These are phyloP conservation scores for Ocimum tenuiflorum DNA, from an alignment of 257 asterid genomes.

Conservation along the genomic window DNA sequence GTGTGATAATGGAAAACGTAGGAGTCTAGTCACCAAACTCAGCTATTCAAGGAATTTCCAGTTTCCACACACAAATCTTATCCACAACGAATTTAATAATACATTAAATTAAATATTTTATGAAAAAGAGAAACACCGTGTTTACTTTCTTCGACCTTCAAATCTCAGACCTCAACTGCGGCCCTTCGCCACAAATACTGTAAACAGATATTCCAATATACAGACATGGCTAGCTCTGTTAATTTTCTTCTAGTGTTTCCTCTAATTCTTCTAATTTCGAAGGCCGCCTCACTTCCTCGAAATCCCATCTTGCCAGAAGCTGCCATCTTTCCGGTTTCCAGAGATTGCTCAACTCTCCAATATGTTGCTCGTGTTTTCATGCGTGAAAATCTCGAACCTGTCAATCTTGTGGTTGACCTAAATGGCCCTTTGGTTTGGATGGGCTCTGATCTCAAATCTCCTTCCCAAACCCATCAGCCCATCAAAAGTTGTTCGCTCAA, in stretches of 20 bases:
- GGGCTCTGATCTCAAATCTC: constrained; percentile 22
- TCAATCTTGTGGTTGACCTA: constrained; percentile 50
- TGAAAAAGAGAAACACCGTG: no score
- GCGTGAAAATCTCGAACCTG: constrained; percentile 29
- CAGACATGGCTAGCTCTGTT: constrained; percentile 30
- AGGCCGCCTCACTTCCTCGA: constrained; percentile 25
- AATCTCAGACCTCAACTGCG: constrained; percentile 29
- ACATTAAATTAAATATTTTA: no score
- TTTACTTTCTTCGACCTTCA: constrained; percentile 22
- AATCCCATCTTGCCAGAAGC: constrained; percentile 58
- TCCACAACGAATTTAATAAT: constrained; percentile 4
- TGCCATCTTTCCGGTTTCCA: constrained; percentile 39
- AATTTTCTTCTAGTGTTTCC: constrained; percentile 20
- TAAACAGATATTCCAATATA: neutral
- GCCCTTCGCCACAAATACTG: constrained; percentile 42
- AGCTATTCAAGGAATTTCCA: neutral
- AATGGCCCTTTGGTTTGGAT: constrained; percentile 52
- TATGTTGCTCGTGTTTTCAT: constrained; percentile 43
- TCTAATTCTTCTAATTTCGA: constrained; percentile 15
- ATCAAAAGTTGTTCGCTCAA: constrained; percentile 42
- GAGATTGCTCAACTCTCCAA: constrained; percentile 51
- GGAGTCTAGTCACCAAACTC: constrained; percentile 32
- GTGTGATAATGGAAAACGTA: constrained; percentile 8
- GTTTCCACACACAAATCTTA: constrained; percentile 14
- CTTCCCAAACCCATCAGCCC: constrained; percentile 26